A percentile compares a stretch with the other conserved stretches of the same genome.
Evolutionary conservation across 75 land plant genomes (phyloP).

Genomic region (Azolla pinnata): DNA sequence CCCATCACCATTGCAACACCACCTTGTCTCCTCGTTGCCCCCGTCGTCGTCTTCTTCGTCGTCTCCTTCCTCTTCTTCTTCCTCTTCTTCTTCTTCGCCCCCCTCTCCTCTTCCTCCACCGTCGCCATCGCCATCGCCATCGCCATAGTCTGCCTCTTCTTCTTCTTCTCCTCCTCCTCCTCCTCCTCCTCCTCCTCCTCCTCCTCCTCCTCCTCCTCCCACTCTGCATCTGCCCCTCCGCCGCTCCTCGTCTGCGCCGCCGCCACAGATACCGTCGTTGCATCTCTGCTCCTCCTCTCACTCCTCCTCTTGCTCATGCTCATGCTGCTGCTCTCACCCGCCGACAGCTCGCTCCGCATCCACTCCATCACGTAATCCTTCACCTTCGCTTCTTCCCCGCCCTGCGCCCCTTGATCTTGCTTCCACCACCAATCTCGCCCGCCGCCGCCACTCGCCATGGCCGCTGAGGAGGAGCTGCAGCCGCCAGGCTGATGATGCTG

Average conservation of each 20-base stretch:
- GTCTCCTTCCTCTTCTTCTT: neutral
- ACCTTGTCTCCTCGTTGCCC: slow-evolving; percentile 11
- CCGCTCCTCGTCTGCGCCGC: neutral
- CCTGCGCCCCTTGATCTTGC: slow-evolving; percentile 14
- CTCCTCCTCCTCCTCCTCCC: neutral
- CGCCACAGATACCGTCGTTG: too few relatives aligned
- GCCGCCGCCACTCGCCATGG: neutral
- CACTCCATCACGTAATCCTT: slow-evolving; percentile 17
- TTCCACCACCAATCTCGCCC: slow-evolving; percentile 23
- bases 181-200: neutral
- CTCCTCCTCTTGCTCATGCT: neutral
- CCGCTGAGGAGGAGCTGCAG: neutral
- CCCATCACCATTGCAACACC: neutral
- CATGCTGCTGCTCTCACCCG: neutral
- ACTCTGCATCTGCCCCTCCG: neutral
- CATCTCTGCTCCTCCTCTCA: neutral
- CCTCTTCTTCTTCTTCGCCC: slow-evolving; percentile 1
- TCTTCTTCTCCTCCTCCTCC: neutral
- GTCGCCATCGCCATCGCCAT: neutral
- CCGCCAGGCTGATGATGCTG: neutral
- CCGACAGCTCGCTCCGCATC: slow-evolving; percentile 1
- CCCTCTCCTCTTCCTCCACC: neutral
- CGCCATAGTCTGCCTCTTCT: slow-evolving; percentile 16
- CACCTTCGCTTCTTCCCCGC: slow-evolving; percentile 11
- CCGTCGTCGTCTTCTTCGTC: neutral